phyloP scores from a whole-genome alignment of 352 stramenopile species.

The Phytophthora ohioensis region DNA sequence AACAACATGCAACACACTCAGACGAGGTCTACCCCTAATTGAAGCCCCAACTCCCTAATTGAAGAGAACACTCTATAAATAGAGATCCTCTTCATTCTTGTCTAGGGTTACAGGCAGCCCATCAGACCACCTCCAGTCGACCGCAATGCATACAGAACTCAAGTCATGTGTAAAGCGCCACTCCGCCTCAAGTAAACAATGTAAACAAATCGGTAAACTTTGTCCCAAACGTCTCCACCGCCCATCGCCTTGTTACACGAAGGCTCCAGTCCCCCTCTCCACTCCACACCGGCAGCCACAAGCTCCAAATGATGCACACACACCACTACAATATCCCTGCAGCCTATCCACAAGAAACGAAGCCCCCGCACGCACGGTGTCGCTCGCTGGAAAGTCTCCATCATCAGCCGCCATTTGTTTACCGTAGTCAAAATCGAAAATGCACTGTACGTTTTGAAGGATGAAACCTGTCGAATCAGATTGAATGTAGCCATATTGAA shows the following conservation, averaged over 20 bases:
- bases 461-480: too few species aligned
- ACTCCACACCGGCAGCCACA: constrained; percentile 25
- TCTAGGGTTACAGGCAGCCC: constrained; percentile 79
- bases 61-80: constrained; percentile 12
- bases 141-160: constrained; percentile 37
- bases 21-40: constrained; percentile 18
- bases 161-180: constrained; percentile 17
- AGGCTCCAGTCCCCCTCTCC: constrained; percentile 11
- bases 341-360: not conserved
- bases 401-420: constrained; percentile 23
- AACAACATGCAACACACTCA: constrained; percentile 62
- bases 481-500: too few species aligned
- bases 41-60: constrained; percentile 7
- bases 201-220: constrained; percentile 17
- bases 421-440: too few species aligned
- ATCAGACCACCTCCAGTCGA: constrained; percentile 52
- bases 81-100: constrained; percentile 24
- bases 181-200: constrained; percentile 24
- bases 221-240: constrained; percentile 16
- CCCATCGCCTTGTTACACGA: constrained; percentile 12
- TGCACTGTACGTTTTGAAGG: too few species aligned
- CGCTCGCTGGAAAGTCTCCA: constrained; percentile 33
- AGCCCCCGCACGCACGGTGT: constrained; percentile 27
- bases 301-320: constrained; percentile 8
- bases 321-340: not conserved